These are phyloP conservation scores for Blastocladiella emersonii DNA, from an alignment of 371 early-diverging fungal species.

Conservation along the genomic window DNA sequence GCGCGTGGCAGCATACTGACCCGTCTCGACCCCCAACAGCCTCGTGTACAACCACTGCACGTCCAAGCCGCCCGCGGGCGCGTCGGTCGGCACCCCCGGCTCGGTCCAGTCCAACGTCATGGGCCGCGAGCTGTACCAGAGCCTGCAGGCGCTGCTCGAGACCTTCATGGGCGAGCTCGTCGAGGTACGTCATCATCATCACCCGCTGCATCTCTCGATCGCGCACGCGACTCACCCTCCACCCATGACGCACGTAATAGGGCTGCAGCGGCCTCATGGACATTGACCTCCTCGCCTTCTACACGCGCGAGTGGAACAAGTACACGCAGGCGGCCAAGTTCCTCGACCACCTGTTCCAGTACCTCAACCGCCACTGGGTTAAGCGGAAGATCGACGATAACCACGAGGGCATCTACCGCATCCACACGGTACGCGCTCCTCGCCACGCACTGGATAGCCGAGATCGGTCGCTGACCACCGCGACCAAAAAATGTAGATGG, in stretches of 20 bases:
- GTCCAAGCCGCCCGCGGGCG: neutral
- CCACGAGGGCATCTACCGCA: constrained; percentile 72
- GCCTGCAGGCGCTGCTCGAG: neutral
- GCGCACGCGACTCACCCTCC: neutral
- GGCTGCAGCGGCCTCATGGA: constrained; percentile 51
- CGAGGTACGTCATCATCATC: neutral
- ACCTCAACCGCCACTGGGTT: constrained; percentile 94
- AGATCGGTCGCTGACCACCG: neutral
- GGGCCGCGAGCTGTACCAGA: neutral
- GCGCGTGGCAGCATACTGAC: neutral
- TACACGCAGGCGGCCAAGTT: constrained; percentile 71
- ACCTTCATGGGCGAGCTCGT: neutral
- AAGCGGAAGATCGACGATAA: constrained; percentile 90
- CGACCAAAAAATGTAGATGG: constrained; percentile 34
- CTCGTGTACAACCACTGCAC: constrained; percentile 5
- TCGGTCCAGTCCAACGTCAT: neutral
- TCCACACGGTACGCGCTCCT: constrained; percentile 63
- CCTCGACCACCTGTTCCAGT: constrained; percentile 80
- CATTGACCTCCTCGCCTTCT: constrained; percentile 68
- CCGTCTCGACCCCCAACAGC: neutral
- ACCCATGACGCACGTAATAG: constrained; percentile 15
- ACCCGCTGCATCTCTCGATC: neutral
- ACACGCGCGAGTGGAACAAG: constrained; percentile 74
- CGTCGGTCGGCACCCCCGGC: no score
- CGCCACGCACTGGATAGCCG: neutral